Conservation (phyloP, 768 basidiomycete genomes). For the Tylopilus cervinicoccineus region DNA sequence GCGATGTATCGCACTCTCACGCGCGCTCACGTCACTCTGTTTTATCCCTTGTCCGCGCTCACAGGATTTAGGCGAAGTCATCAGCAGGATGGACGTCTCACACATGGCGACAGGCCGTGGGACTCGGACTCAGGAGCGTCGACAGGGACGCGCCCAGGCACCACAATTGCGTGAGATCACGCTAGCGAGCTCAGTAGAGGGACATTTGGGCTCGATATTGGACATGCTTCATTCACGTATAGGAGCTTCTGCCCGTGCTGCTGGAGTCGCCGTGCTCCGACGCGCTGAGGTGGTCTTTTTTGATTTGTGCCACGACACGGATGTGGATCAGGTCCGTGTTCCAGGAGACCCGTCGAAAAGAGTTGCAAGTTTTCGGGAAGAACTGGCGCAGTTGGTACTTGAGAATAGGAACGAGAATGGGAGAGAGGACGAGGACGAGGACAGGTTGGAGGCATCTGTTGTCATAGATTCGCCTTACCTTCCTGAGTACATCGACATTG, state of each 20-base stretch:
- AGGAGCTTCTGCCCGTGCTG: background rate
- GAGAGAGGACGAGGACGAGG: background rate
- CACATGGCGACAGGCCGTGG: background rate
- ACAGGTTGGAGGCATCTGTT: conserved; percentile 3
- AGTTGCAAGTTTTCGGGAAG: background rate
- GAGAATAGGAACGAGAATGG: background rate
- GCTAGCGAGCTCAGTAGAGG: conserved; percentile 14
- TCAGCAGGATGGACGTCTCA: conserved; percentile 6
- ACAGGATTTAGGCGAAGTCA: conserved; percentile 13
- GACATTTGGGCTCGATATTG: conserved; percentile 5
- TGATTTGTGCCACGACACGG: conserved; percentile 7
- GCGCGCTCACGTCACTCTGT: conserved; percentile 9
- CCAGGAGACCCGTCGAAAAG: background rate
- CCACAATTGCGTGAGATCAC: conserved; percentile 14
- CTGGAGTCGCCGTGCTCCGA: conserved; percentile 6
- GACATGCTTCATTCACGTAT: conserved; percentile 9
- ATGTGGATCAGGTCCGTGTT: background rate
- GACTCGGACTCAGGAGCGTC: background rate
- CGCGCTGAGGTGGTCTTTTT: conserved; percentile 8
- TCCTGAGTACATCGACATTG: conserved; percentile 7
- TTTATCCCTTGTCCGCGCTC: conserved; percentile 19
- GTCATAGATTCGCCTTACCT: conserved; percentile 7
- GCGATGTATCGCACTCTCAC: conserved; percentile 17
- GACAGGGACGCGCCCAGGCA: background rate
- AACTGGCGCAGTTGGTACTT: background rate